Evolutionary conservation across 305 asterid genomes (phyloP).

Genomic region (Euphrasia arctica): DNA sequence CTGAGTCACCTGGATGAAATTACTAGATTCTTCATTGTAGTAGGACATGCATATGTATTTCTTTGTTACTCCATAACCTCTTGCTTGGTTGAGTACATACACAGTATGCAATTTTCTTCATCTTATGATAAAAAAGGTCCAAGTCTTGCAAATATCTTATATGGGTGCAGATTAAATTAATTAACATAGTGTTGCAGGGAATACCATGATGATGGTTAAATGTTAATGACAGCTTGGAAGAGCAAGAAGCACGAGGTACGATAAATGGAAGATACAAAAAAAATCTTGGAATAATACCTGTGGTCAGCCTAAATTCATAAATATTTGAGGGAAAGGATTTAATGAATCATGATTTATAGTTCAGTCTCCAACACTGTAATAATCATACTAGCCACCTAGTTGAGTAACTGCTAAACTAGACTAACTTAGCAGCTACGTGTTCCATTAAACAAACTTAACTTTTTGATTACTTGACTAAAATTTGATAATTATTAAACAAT

Average conservation of each 20-base stretch:
- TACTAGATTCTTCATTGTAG: no score
- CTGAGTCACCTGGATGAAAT: no score
- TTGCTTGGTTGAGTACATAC: no score
- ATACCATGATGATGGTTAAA: neutral
- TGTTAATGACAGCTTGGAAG: constrained; percentile 8
- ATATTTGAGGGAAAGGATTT: constrained; percentile 2
- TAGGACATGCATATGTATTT: no score
- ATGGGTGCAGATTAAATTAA: constrained; percentile 7
- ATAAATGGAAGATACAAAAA: constrained; percentile 12
- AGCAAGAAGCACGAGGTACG: constrained; percentile 5
- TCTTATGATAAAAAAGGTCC: no score
- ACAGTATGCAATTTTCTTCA: no score
- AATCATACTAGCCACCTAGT: constrained; percentile 10
- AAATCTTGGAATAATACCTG: constrained; percentile 11
- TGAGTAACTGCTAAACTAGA: constrained; percentile 12
- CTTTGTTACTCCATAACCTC: no score
- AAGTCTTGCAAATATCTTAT: constrained; percentile 7
- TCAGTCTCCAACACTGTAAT: constrained; percentile 9
- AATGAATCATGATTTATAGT: constrained; percentile 12
- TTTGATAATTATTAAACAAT: neutral
- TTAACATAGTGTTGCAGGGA: neutral
- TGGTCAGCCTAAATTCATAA: constrained; percentile 15
- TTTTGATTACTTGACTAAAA: constrained; percentile 7
- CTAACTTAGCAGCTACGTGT: constrained; percentile 10
- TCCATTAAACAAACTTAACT: constrained; percentile 9